Conservation (phyloP, 495 filamentous ascomycete species). For the Pyrenula massariospora region DNA sequence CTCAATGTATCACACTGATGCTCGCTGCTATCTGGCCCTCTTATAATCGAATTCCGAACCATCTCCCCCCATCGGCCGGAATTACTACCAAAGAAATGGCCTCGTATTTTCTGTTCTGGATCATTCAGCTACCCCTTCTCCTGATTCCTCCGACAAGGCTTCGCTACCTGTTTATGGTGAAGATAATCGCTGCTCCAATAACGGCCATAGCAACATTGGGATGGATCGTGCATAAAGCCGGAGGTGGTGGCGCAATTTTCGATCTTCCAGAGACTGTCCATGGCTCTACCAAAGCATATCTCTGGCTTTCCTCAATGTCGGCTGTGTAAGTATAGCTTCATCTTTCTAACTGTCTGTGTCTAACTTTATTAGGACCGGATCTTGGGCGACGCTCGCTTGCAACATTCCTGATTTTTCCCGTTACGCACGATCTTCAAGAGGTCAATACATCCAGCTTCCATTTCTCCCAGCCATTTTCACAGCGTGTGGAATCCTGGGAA, state of each 20-base stretch:
- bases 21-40: slow-evolving; percentile 34
- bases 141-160: slow-evolving; percentile 36
- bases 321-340: background rate
- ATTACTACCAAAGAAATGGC: slow-evolving; percentile 39
- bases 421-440: slow-evolving; percentile 37
- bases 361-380: slow-evolving; percentile 13
- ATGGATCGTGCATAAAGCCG: slow-evolving; percentile 1
- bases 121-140: slow-evolving; percentile 34
- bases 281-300: slow-evolving; percentile 6
- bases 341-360: background rate
- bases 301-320: slow-evolving; percentile 4
- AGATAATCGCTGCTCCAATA: slow-evolving; percentile 24
- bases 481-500: slow-evolving; percentile 34
- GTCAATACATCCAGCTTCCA: slow-evolving; percentile 44
- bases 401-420: slow-evolving; percentile 43
- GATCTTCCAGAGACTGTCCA: slow-evolving; percentile 6
- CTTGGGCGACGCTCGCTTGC: slow-evolving; percentile 19
- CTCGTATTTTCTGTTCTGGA: slow-evolving; percentile 34
- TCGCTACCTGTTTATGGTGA: slow-evolving; percentile 39
- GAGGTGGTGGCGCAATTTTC: slow-evolving; percentile 3
- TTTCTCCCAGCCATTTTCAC: slow-evolving; percentile 50
- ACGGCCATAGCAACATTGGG: slow-evolving; percentile 7
- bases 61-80: slow-evolving; percentile 30
- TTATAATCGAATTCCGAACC: slow-evolving; percentile 28
- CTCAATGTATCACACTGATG: slow-evolving; percentile 26